These are phyloP conservation scores for Trichoderma arundinaceum DNA, from an alignment of 2,329 filamentous ascomycete genomes.

Conservation along the genomic window DNA sequence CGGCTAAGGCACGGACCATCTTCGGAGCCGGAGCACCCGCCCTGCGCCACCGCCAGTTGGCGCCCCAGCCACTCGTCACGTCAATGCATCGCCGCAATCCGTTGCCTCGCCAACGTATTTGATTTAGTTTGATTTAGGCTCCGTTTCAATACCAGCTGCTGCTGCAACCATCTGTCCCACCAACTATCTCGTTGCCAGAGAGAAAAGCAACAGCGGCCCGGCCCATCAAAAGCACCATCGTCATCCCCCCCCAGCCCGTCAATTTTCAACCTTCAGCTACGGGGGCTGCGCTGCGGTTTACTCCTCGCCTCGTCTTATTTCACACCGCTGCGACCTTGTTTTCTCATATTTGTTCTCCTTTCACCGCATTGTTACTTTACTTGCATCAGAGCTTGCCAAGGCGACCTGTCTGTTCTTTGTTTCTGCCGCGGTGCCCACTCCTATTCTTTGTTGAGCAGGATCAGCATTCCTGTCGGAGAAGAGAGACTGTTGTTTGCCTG, in stretches of 20 bases:
- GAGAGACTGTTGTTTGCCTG: constrained; percentile 13
- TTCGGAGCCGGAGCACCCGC: constrained; percentile 20
- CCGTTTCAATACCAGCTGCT: constrained; percentile 31
- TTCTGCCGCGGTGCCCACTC: constrained; percentile 27
- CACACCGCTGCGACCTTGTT: constrained; percentile 22
- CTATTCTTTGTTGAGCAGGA: constrained; percentile 27
- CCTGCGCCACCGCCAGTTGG: constrained; percentile 5
- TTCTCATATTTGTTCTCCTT: constrained; percentile 4
- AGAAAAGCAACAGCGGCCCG: constrained; percentile 27
- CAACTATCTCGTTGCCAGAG: constrained; percentile 34
- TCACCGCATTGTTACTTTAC: constrained; percentile 28
- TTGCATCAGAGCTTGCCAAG: background rate
- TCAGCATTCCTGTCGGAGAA: constrained; percentile 33
- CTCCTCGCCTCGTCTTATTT: constrained; percentile 8
- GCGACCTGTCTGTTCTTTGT: background rate
- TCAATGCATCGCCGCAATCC: constrained; percentile 21
- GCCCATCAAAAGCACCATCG: constrained; percentile 28
- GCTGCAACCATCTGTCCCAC: constrained; percentile 34
- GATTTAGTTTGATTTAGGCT: constrained; percentile 31
- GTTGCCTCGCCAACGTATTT: constrained; percentile 48
- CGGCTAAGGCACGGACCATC: constrained; percentile 27
- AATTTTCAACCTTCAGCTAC: constrained; percentile 19
- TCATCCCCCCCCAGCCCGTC: constrained; percentile 19
- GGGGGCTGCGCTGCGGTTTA: constrained; percentile 22
- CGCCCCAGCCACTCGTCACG: constrained; percentile 26